A percentile compares a stretch with the other conserved stretches of the same genome.
Evolutionary conservation across 2,329 filamentous ascomycete genomes (phyloP).

Genomic region (Colletotrichum navitas): DNA sequence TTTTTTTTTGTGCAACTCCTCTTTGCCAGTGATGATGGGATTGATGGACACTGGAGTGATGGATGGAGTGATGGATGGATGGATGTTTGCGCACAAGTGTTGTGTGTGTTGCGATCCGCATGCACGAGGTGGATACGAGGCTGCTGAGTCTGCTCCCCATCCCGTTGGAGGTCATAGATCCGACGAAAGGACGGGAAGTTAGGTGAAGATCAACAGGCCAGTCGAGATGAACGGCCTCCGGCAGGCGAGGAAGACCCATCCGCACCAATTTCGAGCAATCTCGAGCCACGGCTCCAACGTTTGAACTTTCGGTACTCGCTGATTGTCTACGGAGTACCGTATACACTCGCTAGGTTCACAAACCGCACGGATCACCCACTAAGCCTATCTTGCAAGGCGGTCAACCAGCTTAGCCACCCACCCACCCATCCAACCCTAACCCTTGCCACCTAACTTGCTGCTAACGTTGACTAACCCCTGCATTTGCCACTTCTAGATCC

Average conservation of each 20-base stretch:
- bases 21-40: too few species aligned
- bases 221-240: conserved; percentile 32
- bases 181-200: not conserved
- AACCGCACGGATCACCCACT: too few species aligned
- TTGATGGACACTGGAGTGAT: too few species aligned
- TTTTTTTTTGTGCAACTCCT: not conserved
- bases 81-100: not conserved
- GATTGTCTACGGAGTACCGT: too few species aligned
- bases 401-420: too few species aligned
- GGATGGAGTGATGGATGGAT: too few species aligned
- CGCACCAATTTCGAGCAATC: conserved; percentile 39
- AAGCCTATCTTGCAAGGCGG: too few species aligned
- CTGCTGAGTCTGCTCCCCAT: not conserved
- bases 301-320: conserved; percentile 14
- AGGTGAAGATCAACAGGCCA: conserved; percentile 40
- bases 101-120: not conserved
- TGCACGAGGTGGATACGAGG: not conserved
- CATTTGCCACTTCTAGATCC: too few species aligned
- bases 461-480: too few species aligned
- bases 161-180: not conserved
- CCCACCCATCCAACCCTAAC: too few species aligned
- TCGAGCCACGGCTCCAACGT: conserved; percentile 25
- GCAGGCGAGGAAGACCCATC: conserved; percentile 22
- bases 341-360: too few species aligned
- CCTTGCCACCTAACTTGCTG: too few species aligned